Evolutionary conservation across 2,329 filamentous ascomycete species (phyloP), one percentile per base, ranked within the genome.

Genomic region (Ophiosphaerella herpotricha): DNA sequence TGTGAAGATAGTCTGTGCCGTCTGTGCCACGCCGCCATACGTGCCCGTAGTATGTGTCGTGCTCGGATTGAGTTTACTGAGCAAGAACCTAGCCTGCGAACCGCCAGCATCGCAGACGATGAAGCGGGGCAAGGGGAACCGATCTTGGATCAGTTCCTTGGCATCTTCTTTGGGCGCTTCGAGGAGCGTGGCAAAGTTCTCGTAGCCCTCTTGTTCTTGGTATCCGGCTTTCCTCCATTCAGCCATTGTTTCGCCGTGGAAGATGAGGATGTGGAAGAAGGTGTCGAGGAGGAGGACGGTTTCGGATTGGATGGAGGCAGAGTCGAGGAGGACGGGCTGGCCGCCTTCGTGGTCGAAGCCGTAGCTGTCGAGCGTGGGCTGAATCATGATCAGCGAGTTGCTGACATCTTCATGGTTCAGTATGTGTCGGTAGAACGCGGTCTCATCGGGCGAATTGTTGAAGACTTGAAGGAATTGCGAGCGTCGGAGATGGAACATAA

Each of bases 231-330:
- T 97, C 60, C 92, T 87, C 94, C 94, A 99, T 72, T 97, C 91
- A 1, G 94, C 94, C 74, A 97, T 89, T 0, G 93, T 97, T 80
- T 99, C 93, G 56, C 94, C 94, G 67, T 99, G 92, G 84, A 97
- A 99, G 64, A 99, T 99, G 47, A 99, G 85, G 55, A 99, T 99
- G 74, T 99, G 94, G 84, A 99, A 99, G 81, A 99, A 99, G 0
- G 94, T 97, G 68, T 99, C 94, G 47, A 99, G 86, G 9, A 99
- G 85, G 43, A 99, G 83, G 53, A 97, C 90, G 52, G 96, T 95
- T 18, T 92, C 90, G 8, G 91, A 88, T 70, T 97, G 93, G 63
- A 99, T 99, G 5, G 91, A 97, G 32, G 91, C 92, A 12, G 93
- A 97, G 73, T 99, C 94, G 32, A 99, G 83, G 21, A 99, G 80